A percentile compares a stretch with the other conserved stretches of the same genome.
Conservation (phyloP, 1,139 yeast genomes). For the Protomyces macrosporus region DNA sequence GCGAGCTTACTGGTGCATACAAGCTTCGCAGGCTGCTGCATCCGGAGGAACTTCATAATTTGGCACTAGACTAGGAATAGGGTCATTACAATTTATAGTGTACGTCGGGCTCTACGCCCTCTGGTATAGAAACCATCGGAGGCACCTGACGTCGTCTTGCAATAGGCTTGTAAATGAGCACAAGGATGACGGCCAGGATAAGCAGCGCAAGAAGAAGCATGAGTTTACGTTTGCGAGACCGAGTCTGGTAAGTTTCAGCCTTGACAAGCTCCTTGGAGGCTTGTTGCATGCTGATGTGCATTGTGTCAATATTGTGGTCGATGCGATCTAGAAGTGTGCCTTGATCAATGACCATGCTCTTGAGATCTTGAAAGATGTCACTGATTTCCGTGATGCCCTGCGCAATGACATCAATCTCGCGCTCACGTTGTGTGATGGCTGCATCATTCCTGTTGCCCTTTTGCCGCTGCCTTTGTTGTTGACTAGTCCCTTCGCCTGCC, state of each 20-base stretch:
- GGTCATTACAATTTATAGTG: neutral
- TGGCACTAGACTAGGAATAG: neutral
- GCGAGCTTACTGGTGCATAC: neutral
- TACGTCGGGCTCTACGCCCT: neutral
- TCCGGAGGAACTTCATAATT: neutral
- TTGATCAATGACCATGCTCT: slow-evolving; percentile 85
- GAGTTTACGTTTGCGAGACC: slow-evolving; percentile 86
- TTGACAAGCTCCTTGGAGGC: slow-evolving; percentile 61
- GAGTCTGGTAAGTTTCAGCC: slow-evolving; percentile 76
- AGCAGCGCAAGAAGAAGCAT: slow-evolving; percentile 66
- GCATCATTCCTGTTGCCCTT: slow-evolving; percentile 34
- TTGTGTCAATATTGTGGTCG: slow-evolving; percentile 79
- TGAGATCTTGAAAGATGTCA: slow-evolving; percentile 89
- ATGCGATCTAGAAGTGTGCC: slow-evolving; percentile 90
- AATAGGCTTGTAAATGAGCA: slow-evolving; percentile 46
- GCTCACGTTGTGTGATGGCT: slow-evolving; percentile 66
- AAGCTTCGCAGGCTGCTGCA: neutral
- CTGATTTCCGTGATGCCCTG: slow-evolving; percentile 91
- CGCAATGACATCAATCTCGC: slow-evolving; percentile 83
- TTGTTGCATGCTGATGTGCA: slow-evolving; percentile 65
- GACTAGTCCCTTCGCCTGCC: neutral
- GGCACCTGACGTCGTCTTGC: neutral
- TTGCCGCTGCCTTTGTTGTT: slow-evolving; percentile 4
- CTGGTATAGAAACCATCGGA: neutral
- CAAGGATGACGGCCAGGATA: slow-evolving; percentile 64